phyloP scores from a whole-genome alignment of 2,329 filamentous ascomycete genomes.

The Fusarium lateritium region DNA sequence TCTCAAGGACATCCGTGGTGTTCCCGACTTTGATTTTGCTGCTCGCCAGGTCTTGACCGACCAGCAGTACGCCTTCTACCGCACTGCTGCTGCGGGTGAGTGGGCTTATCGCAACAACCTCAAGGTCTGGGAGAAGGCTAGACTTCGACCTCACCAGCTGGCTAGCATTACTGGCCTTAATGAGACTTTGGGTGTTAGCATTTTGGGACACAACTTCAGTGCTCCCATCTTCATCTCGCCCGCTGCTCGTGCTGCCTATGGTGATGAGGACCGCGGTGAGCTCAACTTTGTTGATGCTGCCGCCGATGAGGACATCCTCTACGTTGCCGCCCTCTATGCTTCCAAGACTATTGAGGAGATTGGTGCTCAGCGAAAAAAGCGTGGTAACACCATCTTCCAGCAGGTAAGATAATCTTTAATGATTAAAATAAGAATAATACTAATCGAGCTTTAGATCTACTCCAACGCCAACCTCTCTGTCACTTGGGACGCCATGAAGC shows the following conservation, averaged over 20 bases:
- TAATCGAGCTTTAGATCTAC: slow-evolving; percentile 45
- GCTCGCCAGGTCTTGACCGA: slow-evolving; percentile 60
- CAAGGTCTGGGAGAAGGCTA: slow-evolving; percentile 63
- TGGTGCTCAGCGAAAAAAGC: slow-evolving; percentile 46
- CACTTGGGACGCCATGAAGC: slow-evolving; percentile 53
- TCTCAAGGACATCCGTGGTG: slow-evolving; percentile 59
- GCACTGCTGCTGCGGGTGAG: slow-evolving; percentile 64
- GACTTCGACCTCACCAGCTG: slow-evolving; percentile 57
- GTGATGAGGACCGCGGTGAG: slow-evolving; percentile 60
- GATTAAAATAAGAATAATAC: accelerated
- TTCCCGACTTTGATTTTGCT: slow-evolving; percentile 66
- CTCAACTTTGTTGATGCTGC: slow-evolving; percentile 64
- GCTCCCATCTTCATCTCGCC: slow-evolving; percentile 66
- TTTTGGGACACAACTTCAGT: slow-evolving; percentile 63
- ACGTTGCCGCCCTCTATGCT: slow-evolving; percentile 56
- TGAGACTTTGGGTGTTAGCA: slow-evolving; percentile 56
- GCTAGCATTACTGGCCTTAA: slow-evolving; percentile 54
- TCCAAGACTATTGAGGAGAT: slow-evolving; percentile 56
- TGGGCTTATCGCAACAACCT: slow-evolving; percentile 68
- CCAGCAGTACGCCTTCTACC: slow-evolving; percentile 64
- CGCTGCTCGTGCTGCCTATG: slow-evolving; percentile 61
- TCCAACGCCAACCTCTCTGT: slow-evolving; percentile 53
- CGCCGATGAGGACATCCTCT: slow-evolving; percentile 61
- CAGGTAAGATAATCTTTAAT: slow-evolving; percentile 39
- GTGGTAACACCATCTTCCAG: slow-evolving; percentile 52